phyloP scores from a whole-genome alignment of 192 early-diverging fungal genomes.

The Backusella westeae region DNA sequence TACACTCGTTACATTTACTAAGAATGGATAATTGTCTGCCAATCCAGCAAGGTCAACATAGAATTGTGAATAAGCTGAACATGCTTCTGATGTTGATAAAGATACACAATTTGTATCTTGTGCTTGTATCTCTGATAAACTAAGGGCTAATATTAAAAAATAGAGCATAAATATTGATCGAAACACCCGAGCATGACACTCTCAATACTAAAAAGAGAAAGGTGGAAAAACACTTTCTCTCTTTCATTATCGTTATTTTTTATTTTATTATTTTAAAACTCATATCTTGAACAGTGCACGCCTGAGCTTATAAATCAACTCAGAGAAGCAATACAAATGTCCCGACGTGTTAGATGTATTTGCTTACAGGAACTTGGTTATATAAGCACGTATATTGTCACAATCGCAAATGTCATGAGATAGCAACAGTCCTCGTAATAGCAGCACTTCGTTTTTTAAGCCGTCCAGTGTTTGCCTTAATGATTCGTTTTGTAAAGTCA shows the following conservation, averaged over 20 bases:
- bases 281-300: background rate
- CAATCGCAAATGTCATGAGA: conserved; percentile 25
- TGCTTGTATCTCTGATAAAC: background rate
- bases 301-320: background rate
- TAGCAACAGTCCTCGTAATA: conserved; percentile 15
- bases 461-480: background rate
- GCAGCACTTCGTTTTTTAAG: conserved; percentile 21
- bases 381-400: conserved; percentile 7
- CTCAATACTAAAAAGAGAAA: background rate
- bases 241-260: background rate
- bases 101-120: conserved; percentile 5
- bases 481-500: conserved; percentile 13
- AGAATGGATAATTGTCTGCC: conserved; percentile 1
- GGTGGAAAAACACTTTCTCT: background rate
- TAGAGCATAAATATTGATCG: background rate
- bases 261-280: conserved; percentile 1
- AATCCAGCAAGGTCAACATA: conserved; percentile 20
- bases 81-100: conserved; percentile 9
- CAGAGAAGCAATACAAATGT: background rate
- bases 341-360: background rate
- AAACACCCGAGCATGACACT: background rate
- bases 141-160: background rate
- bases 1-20: conserved; percentile 16
- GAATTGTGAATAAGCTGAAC: conserved; percentile 25
- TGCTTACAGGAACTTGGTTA: background rate